These are phyloP conservation scores for Kokia cookei DNA, from an alignment of 441 rosid genomes.

Conservation along the genomic window DNA sequence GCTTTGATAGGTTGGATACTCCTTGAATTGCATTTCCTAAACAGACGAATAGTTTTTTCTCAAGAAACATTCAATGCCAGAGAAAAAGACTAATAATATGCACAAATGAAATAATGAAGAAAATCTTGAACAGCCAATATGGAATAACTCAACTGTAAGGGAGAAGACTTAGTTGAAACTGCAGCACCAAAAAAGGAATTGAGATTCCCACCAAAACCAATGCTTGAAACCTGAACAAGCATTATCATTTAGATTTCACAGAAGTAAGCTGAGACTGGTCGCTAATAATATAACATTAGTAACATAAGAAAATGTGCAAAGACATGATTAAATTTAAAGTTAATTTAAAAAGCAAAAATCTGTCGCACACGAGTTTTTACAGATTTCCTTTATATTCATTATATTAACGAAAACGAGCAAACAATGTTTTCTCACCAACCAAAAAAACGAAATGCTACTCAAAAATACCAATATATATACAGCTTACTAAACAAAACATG, in stretches of 20 bases:
- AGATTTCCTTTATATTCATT: not conserved
- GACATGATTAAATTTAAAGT: not conserved
- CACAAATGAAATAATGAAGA: not conserved
- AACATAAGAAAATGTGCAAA: not conserved
- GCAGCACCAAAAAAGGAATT: slow-evolving; percentile 41
- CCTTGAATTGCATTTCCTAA: slow-evolving; percentile 39
- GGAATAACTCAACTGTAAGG: slow-evolving; percentile 49
- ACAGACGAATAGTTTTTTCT: not conserved
- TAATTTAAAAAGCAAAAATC: not conserved
- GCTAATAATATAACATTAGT: not conserved
- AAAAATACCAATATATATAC: not conserved
- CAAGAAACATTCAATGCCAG: no score
- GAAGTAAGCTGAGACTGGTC: not conserved
- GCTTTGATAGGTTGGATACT: slow-evolving; percentile 69
- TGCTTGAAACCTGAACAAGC: slow-evolving; percentile 36
- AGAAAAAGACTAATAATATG: not conserved
- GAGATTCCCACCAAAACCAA: slow-evolving; percentile 29
- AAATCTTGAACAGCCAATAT: not conserved
- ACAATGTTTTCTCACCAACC: slow-evolving; percentile 1
- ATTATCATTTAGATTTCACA: not conserved
- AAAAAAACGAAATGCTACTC: not conserved
- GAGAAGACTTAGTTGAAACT: slow-evolving; percentile 31
- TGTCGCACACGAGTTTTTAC: not conserved
- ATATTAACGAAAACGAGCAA: not conserved
- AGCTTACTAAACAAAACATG: not conserved